phyloP scores from a whole-genome alignment of 1,284 basidiomycete genomes.

The Ceratobasidium sp. region DNA sequence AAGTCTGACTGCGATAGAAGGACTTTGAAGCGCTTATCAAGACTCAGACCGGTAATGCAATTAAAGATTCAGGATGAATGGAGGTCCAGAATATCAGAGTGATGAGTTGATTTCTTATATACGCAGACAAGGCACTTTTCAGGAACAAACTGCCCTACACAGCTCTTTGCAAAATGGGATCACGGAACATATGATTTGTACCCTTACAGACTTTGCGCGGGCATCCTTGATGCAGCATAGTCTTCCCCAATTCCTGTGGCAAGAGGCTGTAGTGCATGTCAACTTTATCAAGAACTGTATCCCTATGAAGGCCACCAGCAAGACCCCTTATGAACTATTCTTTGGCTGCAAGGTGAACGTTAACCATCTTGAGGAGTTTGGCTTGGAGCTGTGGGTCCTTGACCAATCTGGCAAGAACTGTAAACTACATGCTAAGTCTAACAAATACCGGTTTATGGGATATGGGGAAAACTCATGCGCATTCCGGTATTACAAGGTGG shows the following conservation, averaged over 20 bases:
- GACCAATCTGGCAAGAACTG: background rate
- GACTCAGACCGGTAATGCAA: background rate
- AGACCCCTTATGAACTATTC: background rate
- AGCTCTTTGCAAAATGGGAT: conserved; percentile 52
- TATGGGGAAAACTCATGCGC: background rate
- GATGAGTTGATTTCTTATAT: background rate
- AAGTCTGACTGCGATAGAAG: background rate
- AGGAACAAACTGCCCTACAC: conserved; percentile 48
- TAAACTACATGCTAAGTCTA: conserved; percentile 16
- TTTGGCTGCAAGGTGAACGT: background rate
- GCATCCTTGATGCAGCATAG: background rate
- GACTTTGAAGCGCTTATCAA: background rate
- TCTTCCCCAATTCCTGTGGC: conserved; percentile 13
- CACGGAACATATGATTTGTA: conserved; percentile 53
- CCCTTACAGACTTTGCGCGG: conserved; percentile 28
- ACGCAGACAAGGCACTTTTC: background rate
- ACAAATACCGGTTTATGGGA: conserved; percentile 1
- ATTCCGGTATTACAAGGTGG: conserved; percentile 4
- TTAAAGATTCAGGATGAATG: conserved; percentile 3
- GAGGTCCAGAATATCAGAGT: background rate
- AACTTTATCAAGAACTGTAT: background rate
- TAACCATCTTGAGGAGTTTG: background rate
- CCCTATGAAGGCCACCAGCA: background rate
- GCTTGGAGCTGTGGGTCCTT: background rate
- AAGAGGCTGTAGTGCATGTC: conserved; percentile 11